Percentiles rank a stretch among this genome's conserved stretches.
Conservation (phyloP, 1,284 basidiomycete species). For the Mycena sp. region DNA sequence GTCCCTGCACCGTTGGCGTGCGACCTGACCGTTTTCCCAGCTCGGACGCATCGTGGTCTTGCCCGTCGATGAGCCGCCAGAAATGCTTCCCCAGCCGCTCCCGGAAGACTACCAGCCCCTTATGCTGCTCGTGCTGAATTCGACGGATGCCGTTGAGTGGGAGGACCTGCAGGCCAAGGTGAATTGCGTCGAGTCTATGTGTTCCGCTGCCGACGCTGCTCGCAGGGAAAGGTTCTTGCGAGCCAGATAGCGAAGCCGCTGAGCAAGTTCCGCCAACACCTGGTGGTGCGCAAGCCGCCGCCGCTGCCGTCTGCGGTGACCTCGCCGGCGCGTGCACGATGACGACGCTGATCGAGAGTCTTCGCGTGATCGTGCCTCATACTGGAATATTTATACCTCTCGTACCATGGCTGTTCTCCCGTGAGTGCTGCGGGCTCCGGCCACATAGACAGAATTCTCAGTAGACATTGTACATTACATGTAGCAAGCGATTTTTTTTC, state of each 20-base stretch:
- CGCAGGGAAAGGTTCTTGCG: conserved; percentile 64
- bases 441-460: not conserved
- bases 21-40: conserved; percentile 44
- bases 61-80: conserved; percentile 55
- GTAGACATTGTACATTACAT: not conserved
- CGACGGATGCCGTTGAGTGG: conserved; percentile 67
- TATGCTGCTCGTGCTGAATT: conserved; percentile 75
- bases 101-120: conserved; percentile 55
- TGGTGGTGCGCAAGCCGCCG: conserved; percentile 44
- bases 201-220: not conserved
- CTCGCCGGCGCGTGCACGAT: conserved; percentile 39
- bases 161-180: conserved; percentile 71
- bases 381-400: no score
- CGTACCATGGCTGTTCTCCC: no score
- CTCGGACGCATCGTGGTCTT: conserved; percentile 75
- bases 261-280: conserved; percentile 50
- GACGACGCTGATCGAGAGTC: not conserved
- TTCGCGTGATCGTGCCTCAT: no score
- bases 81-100: conserved; percentile 34
- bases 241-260: conserved; percentile 53
- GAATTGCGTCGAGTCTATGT: conserved; percentile 26
- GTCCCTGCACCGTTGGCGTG: not conserved
- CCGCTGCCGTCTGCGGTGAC: conserved; percentile 43
- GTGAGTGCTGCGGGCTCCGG: no score
- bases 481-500: no score